These are phyloP conservation scores for Nicotiana noctiflora DNA, from an alignment of 257 asterid genomes.

Conservation along the genomic window DNA sequence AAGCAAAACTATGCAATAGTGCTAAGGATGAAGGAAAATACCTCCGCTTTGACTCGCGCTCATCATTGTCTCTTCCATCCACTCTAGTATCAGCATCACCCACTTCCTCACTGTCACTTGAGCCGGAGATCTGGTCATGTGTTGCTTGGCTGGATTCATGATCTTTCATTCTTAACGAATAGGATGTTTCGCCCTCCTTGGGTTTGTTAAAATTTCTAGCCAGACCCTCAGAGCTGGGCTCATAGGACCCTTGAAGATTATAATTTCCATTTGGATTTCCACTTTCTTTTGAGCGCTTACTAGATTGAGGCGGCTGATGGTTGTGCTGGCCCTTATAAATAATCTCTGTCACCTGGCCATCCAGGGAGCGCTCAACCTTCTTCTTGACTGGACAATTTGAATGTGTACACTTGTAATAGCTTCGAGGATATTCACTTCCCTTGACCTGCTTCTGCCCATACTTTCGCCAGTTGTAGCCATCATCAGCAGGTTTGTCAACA, in stretches of 20 bases:
- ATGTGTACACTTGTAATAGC: slow-evolving; percentile 66
- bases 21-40: slow-evolving; percentile 12
- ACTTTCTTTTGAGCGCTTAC: slow-evolving; percentile 46
- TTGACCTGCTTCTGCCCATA: slow-evolving; percentile 56
- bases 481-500: slow-evolving; percentile 53
- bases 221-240: slow-evolving; percentile 33
- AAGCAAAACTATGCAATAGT: not conserved
- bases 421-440: slow-evolving; percentile 54
- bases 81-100: slow-evolving; percentile 40
- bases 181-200: slow-evolving; percentile 27
- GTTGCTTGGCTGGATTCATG: slow-evolving; percentile 64
- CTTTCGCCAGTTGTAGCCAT: slow-evolving; percentile 52
- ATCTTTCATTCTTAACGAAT: slow-evolving; percentile 25
- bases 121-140: slow-evolving; percentile 49
- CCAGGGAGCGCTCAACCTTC: slow-evolving; percentile 50
- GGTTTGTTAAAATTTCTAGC: slow-evolving; percentile 26
- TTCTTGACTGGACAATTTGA: slow-evolving; percentile 70
- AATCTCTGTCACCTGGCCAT: slow-evolving; percentile 50
- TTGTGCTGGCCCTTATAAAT: slow-evolving; percentile 70
- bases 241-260: slow-evolving; percentile 27
- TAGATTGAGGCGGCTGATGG: slow-evolving; percentile 44
- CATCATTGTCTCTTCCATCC: slow-evolving; percentile 57
- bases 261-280: slow-evolving; percentile 35
- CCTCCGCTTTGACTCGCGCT: slow-evolving; percentile 81
- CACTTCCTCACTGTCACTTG: slow-evolving; percentile 69